Percentiles rank a stretch among this genome's conserved stretches.
Conservation (phyloP, 2,329 filamentous ascomycete species). For the Bimuria novae-zelandiae region DNA sequence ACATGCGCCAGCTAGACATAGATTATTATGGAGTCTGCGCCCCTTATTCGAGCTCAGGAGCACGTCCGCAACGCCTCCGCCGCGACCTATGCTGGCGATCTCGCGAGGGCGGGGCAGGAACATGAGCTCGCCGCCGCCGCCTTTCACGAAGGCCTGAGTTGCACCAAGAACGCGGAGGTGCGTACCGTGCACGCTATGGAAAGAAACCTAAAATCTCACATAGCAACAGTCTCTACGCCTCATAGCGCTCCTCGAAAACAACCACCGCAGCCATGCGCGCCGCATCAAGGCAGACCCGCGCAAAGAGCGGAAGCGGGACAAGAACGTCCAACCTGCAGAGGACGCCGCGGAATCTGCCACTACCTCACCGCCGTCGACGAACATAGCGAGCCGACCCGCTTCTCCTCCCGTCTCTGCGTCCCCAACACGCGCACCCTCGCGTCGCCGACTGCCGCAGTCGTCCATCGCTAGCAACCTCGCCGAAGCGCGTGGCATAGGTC, state of each 20-base stretch:
- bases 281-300: conserved; percentile 71
- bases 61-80: conserved; percentile 83
- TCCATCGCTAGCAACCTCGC: conserved; percentile 90
- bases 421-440: conserved; percentile 38
- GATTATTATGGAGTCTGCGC: conserved; percentile 67
- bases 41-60: conserved; percentile 78
- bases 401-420: conserved; percentile 46
- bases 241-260: conserved; percentile 80
- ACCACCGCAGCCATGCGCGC: conserved; percentile 82
- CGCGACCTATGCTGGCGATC: conserved; percentile 70
- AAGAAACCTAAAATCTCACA: not conserved
- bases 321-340: conserved; percentile 1
- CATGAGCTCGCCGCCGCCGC: conserved; percentile 87
- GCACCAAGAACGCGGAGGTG: conserved; percentile 66
- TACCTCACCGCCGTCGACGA: conserved; percentile 18
- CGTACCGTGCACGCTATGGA: not conserved
- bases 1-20: not conserved
- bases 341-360: conserved; percentile 18
- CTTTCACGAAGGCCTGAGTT: conserved; percentile 80
- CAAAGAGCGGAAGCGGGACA: conserved; percentile 32
- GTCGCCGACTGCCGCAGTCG: conserved; percentile 64
- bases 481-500: conserved; percentile 75
- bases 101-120: conserved; percentile 81
- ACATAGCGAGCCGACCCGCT: conserved; percentile 26
- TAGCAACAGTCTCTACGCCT: conserved; percentile 74